These are phyloP conservation scores for Boletus insuetus DNA, from an alignment of 768 basidiomycete species.

Conservation along the genomic window DNA sequence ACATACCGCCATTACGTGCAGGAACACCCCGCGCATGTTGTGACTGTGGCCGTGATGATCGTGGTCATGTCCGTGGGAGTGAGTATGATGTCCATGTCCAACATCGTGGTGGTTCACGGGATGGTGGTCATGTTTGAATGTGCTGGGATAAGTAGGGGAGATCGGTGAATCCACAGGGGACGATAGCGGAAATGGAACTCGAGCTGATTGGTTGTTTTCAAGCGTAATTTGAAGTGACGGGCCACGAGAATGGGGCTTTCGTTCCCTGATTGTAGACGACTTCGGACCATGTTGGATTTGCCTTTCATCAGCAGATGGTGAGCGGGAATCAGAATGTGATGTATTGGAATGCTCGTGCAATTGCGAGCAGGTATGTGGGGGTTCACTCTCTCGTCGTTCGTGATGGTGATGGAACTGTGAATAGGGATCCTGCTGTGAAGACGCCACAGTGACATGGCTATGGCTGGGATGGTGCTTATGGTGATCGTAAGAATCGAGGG, in stretches of 20 bases:
- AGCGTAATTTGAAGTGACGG: slow-evolving; percentile 39
- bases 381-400: slow-evolving; percentile 24
- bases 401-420: slow-evolving; percentile 24
- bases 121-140: slow-evolving; percentile 49
- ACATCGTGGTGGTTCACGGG: slow-evolving; percentile 23
- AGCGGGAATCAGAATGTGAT: slow-evolving; percentile 13
- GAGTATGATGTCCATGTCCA: slow-evolving; percentile 43
- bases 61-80: slow-evolving; percentile 51
- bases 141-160: slow-evolving; percentile 59
- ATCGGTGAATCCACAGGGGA: slow-evolving; percentile 48
- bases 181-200: slow-evolving; percentile 26
- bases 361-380: slow-evolving; percentile 26
- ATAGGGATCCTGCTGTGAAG: slow-evolving; percentile 22
- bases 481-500: slow-evolving; percentile 11
- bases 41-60: slow-evolving; percentile 86
- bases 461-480: slow-evolving; percentile 15
- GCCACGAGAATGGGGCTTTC: slow-evolving; percentile 39
- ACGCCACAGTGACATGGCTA: slow-evolving; percentile 10
- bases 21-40: slow-evolving; percentile 98
- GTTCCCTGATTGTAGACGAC: slow-evolving; percentile 23
- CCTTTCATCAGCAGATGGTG: slow-evolving; percentile 7
- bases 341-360: slow-evolving; percentile 29
- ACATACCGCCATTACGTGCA: slow-evolving; percentile 93
- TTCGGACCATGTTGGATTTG: slow-evolving; percentile 7
- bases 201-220: slow-evolving; percentile 18